These are phyloP conservation scores for Cyanidiococcus yangmingshanensis DNA, from an alignment of 23 red algal genomes.

Conservation along the genomic window DNA sequence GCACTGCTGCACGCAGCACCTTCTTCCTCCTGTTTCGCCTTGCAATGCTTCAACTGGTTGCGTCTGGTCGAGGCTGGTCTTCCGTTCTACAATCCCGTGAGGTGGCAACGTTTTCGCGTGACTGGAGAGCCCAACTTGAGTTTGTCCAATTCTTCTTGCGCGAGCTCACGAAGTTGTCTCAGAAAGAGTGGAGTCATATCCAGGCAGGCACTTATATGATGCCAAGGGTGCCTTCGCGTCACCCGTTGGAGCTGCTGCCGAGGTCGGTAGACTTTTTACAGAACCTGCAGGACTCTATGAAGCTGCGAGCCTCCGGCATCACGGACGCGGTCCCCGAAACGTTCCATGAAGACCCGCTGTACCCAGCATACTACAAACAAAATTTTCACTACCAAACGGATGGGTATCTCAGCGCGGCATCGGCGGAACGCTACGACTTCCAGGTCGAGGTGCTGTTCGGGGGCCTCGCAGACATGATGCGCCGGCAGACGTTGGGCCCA, in stretches of 20 bases:
- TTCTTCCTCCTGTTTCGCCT: slow-evolving; percentile 1
- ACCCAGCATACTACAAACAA: slow-evolving; percentile 46
- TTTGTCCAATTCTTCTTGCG: slow-evolving; percentile 6
- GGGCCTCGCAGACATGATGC: slow-evolving; percentile 60
- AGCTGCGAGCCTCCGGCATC: background rate
- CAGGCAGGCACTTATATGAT: background rate
- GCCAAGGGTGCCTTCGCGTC: background rate
- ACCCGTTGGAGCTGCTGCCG: background rate
- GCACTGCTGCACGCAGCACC: background rate
- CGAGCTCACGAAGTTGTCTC: background rate
- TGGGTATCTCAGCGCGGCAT: slow-evolving; percentile 43
- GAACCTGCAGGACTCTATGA: background rate
- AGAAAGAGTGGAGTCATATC: background rate
- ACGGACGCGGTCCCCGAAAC: background rate
- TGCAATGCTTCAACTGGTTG: background rate
- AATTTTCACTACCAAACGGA: slow-evolving; percentile 70
- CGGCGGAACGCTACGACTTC: slow-evolving; percentile 43
- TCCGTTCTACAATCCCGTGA: background rate
- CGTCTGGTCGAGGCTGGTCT: background rate
- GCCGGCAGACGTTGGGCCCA: slow-evolving; percentile 30
- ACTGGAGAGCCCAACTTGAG: background rate
- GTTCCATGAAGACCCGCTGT: background rate
- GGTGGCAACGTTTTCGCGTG: background rate
- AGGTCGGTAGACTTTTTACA: background rate
- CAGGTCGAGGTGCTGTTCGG: slow-evolving; percentile 43